Base-by-base conservation (phyloP, 1,284 basidiomycete genomes). In the Boletus hoseneyae region DNA sequence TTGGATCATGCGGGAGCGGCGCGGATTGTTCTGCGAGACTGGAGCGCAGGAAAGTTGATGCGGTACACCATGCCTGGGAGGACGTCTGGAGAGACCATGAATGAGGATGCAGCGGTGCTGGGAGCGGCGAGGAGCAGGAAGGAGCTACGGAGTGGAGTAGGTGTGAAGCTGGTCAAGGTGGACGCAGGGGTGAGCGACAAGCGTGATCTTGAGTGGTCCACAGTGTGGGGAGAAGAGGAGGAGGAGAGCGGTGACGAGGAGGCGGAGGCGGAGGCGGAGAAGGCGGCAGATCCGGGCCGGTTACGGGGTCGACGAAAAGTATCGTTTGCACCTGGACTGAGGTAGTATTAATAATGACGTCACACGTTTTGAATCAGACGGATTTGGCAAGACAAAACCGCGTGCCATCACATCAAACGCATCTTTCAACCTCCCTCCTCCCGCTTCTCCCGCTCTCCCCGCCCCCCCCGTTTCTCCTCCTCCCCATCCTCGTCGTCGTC, bases 11-110 rank as follows among this genome's bases (percentile, higher is more conserved):
- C 83, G 11, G 84, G 83, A 19, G 90, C 94, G 2, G 88, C 91
- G 9, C 85, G 91, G 21, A 78, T 87, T 47, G 76, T 98, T 36
- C 77, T 98, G 38, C 85, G 90, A 23, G 95, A 98, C 71, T 99
- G 95, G 95, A 86, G 81, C 54, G 78, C 77, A 6, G 90, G 88
- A 45, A 84, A 81, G 56, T 81, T 98, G 62, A 79, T 83, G 13
- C 87, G 90, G 62, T 96, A 89, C 71, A 86, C 88, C 6, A 67
- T 77, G 18, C 83, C 85, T 2, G 78, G 83, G 4, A 62, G 72
- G 0, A 47, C 70, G 3, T 55, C 59, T 23, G 58, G 42, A 18
- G 59, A 44, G 38, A 27, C 62, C 70, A 27, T 53, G 64, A 41
- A 65, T 63, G 66, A 65, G 15, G 78, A 83, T 61, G 71, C 71